Evolutionary conservation across 495 filamentous ascomycete genomes (phyloP).

Genomic region (Acidomyces sp.): DNA sequence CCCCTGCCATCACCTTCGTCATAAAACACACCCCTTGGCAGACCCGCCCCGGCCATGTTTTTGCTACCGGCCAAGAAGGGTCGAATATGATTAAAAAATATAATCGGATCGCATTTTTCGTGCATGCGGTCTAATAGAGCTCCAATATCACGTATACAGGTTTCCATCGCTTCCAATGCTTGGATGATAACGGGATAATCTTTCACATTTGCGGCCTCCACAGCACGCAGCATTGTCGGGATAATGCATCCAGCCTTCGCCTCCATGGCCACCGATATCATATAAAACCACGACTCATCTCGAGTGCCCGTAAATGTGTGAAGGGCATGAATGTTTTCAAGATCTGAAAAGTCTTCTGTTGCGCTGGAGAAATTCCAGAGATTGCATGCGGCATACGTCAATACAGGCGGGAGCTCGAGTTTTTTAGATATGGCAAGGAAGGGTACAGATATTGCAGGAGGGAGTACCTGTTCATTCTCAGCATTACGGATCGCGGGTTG

Average conservation of each 20-base stretch:
- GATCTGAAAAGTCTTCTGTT: constrained; percentile 59
- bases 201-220: constrained; percentile 59
- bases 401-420: constrained; percentile 83
- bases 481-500: not conserved
- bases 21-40: constrained; percentile 77
- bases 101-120: constrained; percentile 75
- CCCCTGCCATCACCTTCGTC: constrained; percentile 52
- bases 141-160: constrained; percentile 69
- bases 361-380: constrained; percentile 89
- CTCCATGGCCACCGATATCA: constrained; percentile 89
- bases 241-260: constrained; percentile 76
- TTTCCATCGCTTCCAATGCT: constrained; percentile 64
- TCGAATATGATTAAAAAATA: constrained; percentile 84
- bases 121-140: constrained; percentile 67
- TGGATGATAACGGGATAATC: constrained; percentile 57
- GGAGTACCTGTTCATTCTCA: constrained; percentile 33
- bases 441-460: constrained; percentile 68
- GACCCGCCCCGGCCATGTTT: constrained; percentile 83
- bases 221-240: constrained; percentile 71
- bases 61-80: constrained; percentile 89
- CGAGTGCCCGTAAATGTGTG: constrained; percentile 84
- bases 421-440: constrained; percentile 61
- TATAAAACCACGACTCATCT: constrained; percentile 95
- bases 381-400: constrained; percentile 78
- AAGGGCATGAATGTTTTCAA: constrained; percentile 73